Evolutionary conservation across 441 rosid species (phyloP).

Genomic region (Populus trichocarpa): DNA sequence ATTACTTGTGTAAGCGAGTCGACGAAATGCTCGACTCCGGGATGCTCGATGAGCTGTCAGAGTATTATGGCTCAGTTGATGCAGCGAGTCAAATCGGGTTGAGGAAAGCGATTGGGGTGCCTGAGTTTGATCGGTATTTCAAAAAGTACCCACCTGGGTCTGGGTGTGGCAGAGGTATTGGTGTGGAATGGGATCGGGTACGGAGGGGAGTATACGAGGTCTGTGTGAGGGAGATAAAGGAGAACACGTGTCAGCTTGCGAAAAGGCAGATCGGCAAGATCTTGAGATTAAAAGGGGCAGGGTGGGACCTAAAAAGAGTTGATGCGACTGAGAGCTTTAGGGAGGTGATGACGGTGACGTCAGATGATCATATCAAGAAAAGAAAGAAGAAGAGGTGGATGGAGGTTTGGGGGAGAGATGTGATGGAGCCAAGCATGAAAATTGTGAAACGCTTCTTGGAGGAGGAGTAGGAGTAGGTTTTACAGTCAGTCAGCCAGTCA

Average conservation of each 20-base stretch:
- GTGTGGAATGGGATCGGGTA: constrained; percentile 26
- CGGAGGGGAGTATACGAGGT: constrained; percentile 49
- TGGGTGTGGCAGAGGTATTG: not conserved
- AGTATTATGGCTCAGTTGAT: constrained; percentile 35
- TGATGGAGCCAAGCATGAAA: constrained; percentile 68
- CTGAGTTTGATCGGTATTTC: constrained; percentile 70
- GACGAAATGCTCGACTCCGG: constrained; percentile 84
- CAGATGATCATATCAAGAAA: not conserved
- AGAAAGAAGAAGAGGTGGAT: constrained; percentile 33
- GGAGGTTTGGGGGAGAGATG: constrained; percentile 63
- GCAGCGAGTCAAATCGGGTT: constrained; percentile 38
- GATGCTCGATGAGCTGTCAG: constrained; percentile 65
- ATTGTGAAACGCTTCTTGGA: constrained; percentile 69
- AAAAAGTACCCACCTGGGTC: constrained; percentile 34
- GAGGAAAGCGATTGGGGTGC: constrained; percentile 77
- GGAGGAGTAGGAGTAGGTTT: constrained; percentile 47
- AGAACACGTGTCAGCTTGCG: constrained; percentile 77
- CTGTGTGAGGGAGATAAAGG: constrained; percentile 64
- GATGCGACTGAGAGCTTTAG: constrained; percentile 71
- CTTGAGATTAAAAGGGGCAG: constrained; percentile 39
- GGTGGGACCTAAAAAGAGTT: constrained; percentile 70
- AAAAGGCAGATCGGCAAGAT: constrained; percentile 69
- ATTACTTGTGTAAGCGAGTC: constrained; percentile 55
- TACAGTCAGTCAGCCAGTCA: not conserved
- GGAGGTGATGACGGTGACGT: constrained; percentile 25